phyloP scores from a whole-genome alignment of 495 filamentous ascomycete species.

The Aeminium ludgeri region DNA sequence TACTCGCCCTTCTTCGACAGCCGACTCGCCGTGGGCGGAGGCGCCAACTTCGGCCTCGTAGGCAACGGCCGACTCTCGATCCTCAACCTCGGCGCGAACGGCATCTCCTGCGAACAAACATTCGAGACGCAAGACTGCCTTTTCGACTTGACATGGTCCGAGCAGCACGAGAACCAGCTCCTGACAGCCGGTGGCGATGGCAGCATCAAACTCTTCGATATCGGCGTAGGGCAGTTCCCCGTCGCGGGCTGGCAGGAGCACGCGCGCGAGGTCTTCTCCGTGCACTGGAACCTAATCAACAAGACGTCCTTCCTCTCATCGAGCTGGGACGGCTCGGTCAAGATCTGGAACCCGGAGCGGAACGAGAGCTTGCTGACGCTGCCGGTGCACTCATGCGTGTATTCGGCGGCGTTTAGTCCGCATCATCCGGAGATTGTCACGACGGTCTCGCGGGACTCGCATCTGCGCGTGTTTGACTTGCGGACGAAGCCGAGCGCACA shows the following conservation, averaged over 20 bases:
- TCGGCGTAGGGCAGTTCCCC: conserved; percentile 58
- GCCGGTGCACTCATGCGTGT: conserved; percentile 80
- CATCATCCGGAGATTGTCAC: conserved; percentile 63
- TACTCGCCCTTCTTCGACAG: conserved; percentile 97
- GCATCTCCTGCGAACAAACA: conserved; percentile 70
- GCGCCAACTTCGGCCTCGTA: conserved; percentile 88
- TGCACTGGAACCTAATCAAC: conserved; percentile 78
- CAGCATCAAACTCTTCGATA: conserved; percentile 85
- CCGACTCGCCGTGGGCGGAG: conserved; percentile 67
- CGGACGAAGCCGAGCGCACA: conserved; percentile 62
- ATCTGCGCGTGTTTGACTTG: conserved; percentile 77
- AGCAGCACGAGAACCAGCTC: conserved; percentile 86
- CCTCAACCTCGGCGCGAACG: conserved; percentile 59
- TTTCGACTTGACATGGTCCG: conserved; percentile 86
- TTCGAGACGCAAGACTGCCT: conserved; percentile 95
- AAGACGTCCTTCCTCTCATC: conserved; percentile 78
- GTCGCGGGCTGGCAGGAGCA: conserved; percentile 83
- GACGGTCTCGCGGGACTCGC: conserved; percentile 67
- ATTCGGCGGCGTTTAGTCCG: conserved; percentile 66
- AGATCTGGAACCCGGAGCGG: conserved; percentile 71
- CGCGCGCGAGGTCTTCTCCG: conserved; percentile 75
- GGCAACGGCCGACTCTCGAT: conserved; percentile 84
- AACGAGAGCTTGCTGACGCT: conserved; percentile 60
- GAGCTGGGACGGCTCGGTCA: conserved; percentile 89
- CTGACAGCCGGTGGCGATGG: conserved; percentile 78